Percentiles rank a stretch among this genome's conserved stretches.
Evolutionary conservation across 2,329 filamentous ascomycete genomes (phyloP).

Genomic region (Scleromitrula shiraiana): DNA sequence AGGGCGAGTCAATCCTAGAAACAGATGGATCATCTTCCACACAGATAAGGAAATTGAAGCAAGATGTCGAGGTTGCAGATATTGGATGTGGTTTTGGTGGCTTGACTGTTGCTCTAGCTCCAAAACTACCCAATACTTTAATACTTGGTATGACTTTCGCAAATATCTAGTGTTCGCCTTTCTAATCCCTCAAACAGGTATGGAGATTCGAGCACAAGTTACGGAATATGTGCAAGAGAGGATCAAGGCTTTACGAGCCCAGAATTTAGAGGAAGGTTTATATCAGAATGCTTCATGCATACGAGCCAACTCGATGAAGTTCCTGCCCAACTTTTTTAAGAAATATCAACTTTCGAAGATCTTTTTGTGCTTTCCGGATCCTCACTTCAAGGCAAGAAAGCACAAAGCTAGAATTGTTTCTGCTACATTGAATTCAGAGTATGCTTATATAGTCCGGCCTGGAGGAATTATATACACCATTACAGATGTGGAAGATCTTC

Average conservation of each 20-base stretch:
- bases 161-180: background rate
- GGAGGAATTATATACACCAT: slow-evolving; percentile 92
- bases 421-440: slow-evolving; percentile 81
- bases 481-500: slow-evolving; percentile 91
- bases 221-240: slow-evolving; percentile 85
- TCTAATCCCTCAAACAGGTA: slow-evolving; percentile 42
- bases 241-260: slow-evolving; percentile 69
- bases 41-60: slow-evolving; percentile 37
- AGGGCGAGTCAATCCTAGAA: slow-evolving; percentile 28
- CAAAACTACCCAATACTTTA: slow-evolving; percentile 70
- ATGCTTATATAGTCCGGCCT: slow-evolving; percentile 76
- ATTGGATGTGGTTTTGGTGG: slow-evolving; percentile 97
- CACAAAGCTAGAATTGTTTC: slow-evolving; percentile 96
- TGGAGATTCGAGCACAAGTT: slow-evolving; percentile 89
- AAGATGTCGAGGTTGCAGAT: slow-evolving; percentile 84
- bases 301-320: slow-evolving; percentile 97
- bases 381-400: slow-evolving; percentile 95
- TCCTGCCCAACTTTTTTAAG: slow-evolving; percentile 93
- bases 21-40: slow-evolving; percentile 10
- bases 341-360: slow-evolving; percentile 77
- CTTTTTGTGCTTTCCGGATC: slow-evolving; percentile 97
- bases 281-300: slow-evolving; percentile 88
- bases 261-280: slow-evolving; percentile 43
- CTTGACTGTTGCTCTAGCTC: slow-evolving; percentile 75
- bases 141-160: slow-evolving; percentile 58